These are phyloP conservation scores for Dianthus caryophyllus DNA, from an alignment of 148 eudicot genomes.

Conservation along the genomic window DNA sequence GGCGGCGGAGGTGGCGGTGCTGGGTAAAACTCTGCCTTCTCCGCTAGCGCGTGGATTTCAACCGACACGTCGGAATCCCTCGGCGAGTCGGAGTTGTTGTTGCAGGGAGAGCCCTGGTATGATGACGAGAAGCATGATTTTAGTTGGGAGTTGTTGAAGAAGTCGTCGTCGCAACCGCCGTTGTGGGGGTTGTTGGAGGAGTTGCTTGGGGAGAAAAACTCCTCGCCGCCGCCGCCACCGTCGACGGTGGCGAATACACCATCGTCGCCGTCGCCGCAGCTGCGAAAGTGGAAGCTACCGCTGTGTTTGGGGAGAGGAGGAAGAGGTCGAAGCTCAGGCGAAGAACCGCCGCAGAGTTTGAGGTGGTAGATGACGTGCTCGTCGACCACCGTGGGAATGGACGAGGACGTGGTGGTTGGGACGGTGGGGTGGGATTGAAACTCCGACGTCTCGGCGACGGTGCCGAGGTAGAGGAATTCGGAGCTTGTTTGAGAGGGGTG, in stretches of 20 bases:
- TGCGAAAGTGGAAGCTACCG: neutral
- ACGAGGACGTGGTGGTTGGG: constrained; percentile 7
- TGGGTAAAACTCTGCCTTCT: constrained; percentile 18
- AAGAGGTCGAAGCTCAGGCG: constrained; percentile 82
- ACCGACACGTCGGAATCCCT: constrained; percentile 30
- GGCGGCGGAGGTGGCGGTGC: constrained; percentile 47
- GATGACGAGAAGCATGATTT: constrained; percentile 25
- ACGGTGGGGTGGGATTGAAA: constrained; percentile 11
- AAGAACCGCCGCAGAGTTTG: constrained; percentile 21
- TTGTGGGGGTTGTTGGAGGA: constrained; percentile 36
- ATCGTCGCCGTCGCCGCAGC: neutral
- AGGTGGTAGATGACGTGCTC: constrained; percentile 13
- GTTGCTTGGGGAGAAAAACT: constrained; percentile 55
- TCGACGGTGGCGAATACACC: neutral
- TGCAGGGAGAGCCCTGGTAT: constrained; percentile 23
- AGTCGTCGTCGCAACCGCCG: constrained; percentile 9
- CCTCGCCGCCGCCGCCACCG: constrained; percentile 21
- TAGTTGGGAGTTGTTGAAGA: constrained; percentile 14
- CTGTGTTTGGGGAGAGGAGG: constrained; percentile 50
- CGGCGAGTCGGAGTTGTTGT: constrained; percentile 24
- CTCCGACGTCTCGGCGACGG: constrained; percentile 33
- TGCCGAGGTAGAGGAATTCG: constrained; percentile 60
- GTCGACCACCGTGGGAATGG: neutral
- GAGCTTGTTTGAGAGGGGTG: too few relatives aligned
- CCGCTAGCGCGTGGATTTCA: constrained; percentile 24